Percentiles rank a stretch among this genome's conserved stretches.
phyloP scores from a whole-genome alignment of 73 alveolate genomes.

The Paramecium octaurelia region DNA sequence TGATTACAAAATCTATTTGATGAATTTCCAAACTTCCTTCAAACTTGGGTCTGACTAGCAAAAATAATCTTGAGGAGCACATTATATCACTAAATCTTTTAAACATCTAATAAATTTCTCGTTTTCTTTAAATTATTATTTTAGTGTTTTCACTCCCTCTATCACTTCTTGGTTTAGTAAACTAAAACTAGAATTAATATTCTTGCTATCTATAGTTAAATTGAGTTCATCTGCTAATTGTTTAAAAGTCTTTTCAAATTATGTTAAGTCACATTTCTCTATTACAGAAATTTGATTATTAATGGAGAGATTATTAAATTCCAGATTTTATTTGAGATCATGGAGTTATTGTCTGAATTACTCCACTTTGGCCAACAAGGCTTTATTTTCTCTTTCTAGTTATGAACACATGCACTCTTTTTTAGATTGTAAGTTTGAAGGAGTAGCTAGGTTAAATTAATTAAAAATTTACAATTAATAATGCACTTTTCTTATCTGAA shows the following conservation, averaged over 20 bases:
- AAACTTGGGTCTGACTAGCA: neutral
- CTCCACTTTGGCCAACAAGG: slow-evolving; percentile 11
- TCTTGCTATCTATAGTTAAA: slow-evolving; percentile 7
- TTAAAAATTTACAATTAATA: neutral
- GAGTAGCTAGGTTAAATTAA: neutral
- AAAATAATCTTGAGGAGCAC: slow-evolving; percentile 14
- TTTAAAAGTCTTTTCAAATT: slow-evolving; percentile 21
- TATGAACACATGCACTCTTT: neutral
- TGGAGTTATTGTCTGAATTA: neutral
- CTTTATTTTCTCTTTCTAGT: neutral
- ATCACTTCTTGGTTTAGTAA: neutral
- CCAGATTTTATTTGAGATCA: neutral
- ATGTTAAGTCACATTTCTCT: neutral
- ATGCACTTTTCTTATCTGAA: neutral
- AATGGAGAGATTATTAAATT: neutral
- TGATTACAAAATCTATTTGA: neutral
- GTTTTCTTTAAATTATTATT: neutral
- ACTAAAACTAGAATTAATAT: neutral
- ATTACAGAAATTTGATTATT: slow-evolving; percentile 14
- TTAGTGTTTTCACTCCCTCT: slow-evolving; percentile 34
- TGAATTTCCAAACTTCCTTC: slow-evolving; percentile 37
- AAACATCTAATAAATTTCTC: neutral
- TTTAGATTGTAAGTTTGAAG: neutral
- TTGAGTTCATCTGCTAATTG: slow-evolving; percentile 32
- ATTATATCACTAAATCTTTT: slow-evolving; percentile 24